Evolutionary conservation across 2,329 filamentous ascomycete species (phyloP), one percentile per base, ranked within the genome.

Genomic region (Verticillium tricorpus): DNA sequence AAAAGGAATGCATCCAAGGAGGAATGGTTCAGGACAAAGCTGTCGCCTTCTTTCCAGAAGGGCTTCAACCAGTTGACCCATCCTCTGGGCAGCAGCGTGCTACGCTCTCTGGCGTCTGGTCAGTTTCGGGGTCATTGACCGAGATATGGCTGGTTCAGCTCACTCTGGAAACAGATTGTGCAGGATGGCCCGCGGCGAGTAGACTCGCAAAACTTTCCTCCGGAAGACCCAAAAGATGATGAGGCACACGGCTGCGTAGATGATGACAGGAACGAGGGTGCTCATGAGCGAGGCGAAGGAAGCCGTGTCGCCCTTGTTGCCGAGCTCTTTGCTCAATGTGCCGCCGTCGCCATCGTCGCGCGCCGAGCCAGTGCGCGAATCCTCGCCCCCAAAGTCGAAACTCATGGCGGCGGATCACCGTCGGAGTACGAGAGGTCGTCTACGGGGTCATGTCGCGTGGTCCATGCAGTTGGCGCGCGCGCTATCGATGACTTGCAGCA

Each of bases 1-100:
- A 96, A 92, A 59, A 98, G 87, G 75, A 94, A 98, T 35, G 90
- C 91, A 73, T 99, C 94, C 65, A 99, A 85, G 0, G 93, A 96
- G 73, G 94, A 92, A 78, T 97, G 92, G 70, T 95, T 91, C 25
- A 98, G 85, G 31, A 93, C 86, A 70, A 91, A 92, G 50, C 88
- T 87, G 72, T 98, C 93, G 3, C 84, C 83, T 54, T 85, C 83
- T 68, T 83, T 84, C 78, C 85, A 89, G 76, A 92, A 90, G 14
- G 83, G 78, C 11, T 76, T 76, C 62, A 92, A 74, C 90, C 90
- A 93, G 67, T 89, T 85, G 68, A 90, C 78, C 56, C 87, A 72
- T 60, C 89, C 88, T 31, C 72, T 79, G 3, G 88, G 85, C 0
- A 89, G 78, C 2, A 57, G 60, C 22, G 39, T 17, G 45, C 61